Conservation (phyloP, 2,329 filamentous ascomycete species). For the Fusarium euwallaceae region DNA sequence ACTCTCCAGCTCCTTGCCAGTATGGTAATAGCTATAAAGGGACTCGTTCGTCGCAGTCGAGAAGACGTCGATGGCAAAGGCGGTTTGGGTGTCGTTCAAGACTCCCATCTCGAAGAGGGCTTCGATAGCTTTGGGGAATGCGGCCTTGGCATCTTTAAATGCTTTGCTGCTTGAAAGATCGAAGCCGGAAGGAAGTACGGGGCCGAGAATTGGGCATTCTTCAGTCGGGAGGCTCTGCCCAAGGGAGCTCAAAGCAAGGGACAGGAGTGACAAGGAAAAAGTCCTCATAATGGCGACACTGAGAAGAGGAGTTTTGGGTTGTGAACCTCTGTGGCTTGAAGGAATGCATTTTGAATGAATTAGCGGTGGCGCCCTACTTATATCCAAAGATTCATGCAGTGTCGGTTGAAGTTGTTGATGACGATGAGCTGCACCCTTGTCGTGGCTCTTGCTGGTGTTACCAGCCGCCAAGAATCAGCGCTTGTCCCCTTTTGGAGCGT, state of each 20-base stretch:
- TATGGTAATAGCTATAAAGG: conserved; percentile 30
- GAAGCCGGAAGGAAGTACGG: neutral
- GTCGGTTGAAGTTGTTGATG: neutral
- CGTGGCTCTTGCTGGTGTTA: neutral
- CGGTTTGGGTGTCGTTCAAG: neutral
- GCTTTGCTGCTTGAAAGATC: neutral
- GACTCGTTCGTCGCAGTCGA: conserved; percentile 35
- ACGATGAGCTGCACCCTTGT: neutral
- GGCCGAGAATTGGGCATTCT: conserved; percentile 4
- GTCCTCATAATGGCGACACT: neutral
- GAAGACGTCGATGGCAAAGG: conserved; percentile 34
- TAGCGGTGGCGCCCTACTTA: neutral
- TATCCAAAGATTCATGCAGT: neutral
- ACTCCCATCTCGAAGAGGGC: neutral
- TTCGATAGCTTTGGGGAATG: neutral
- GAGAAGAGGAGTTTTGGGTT: neutral
- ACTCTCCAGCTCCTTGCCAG: conserved; percentile 6
- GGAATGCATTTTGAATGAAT: neutral
- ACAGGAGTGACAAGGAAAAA: neutral
- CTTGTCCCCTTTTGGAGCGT: neutral
- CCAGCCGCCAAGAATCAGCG: neutral
- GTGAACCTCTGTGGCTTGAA: neutral
- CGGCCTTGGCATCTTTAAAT: neutral
- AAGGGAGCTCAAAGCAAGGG: neutral
- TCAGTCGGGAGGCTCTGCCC: neutral